phyloP scores from a whole-genome alignment of 1,284 basidiomycete genomes.

The Trichosporon ovoides region DNA sequence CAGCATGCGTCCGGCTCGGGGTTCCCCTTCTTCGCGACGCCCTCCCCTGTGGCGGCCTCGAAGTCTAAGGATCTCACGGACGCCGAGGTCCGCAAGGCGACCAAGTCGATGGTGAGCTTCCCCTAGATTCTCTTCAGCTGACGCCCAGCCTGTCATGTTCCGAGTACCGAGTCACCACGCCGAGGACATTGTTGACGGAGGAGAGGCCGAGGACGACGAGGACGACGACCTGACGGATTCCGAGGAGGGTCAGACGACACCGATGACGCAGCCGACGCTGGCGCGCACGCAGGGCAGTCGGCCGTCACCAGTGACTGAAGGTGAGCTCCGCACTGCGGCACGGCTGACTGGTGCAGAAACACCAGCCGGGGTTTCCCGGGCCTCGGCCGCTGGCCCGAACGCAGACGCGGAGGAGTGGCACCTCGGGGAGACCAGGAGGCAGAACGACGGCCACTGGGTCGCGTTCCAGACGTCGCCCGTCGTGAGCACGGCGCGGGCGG shows the following conservation, averaged over 20 bases:
- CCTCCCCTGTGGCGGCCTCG: slow-evolving; percentile 7
- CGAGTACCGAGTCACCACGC: slow-evolving; percentile 11
- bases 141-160: slow-evolving; percentile 42
- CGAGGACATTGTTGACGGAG: slow-evolving; percentile 31
- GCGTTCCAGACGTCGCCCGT: not conserved
- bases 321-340: not conserved
- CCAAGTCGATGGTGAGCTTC: slow-evolving; percentile 42
- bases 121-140: not conserved
- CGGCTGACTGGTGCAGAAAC: not conserved
- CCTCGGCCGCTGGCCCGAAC: not conserved
- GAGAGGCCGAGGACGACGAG: slow-evolving; percentile 23
- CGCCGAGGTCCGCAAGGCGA: slow-evolving; percentile 40
- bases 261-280: not conserved
- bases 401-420: slow-evolving; percentile 4
- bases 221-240: slow-evolving; percentile 14
- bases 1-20: slow-evolving; percentile 14
- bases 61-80: slow-evolving; percentile 28
- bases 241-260: slow-evolving; percentile 8
- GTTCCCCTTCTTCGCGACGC: slow-evolving; percentile 28
- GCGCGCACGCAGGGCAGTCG: slow-evolving; percentile 1
- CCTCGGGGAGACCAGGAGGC: not conserved
- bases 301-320: not conserved
- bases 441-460: not conserved
- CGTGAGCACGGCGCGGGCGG: not conserved
- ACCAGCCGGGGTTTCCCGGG: not conserved